Conservation (phyloP, 768 basidiomycete genomes). For the Xerocomellus intermedius region DNA sequence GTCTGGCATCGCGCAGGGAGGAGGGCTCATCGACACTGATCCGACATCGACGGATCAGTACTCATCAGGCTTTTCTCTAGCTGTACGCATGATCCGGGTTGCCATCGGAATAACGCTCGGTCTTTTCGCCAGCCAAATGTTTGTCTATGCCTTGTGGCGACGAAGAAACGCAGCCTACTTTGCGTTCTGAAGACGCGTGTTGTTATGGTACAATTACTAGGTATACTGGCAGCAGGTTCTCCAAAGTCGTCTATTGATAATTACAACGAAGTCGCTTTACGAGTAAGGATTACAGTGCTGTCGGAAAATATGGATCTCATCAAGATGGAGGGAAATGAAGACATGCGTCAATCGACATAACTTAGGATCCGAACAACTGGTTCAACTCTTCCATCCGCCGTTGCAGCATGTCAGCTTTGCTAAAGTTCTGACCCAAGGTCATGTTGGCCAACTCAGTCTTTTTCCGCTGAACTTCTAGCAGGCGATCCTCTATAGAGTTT, state of each 20-base stretch:
- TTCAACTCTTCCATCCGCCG: slow-evolving; percentile 87
- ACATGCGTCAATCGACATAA: slow-evolving; percentile 23
- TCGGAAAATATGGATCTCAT: slow-evolving; percentile 19
- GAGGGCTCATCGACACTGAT: slow-evolving; percentile 54
- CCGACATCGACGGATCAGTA: slow-evolving; percentile 59
- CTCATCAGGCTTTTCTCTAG: slow-evolving; percentile 75
- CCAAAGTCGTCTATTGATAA: slow-evolving; percentile 28
- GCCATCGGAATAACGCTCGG: slow-evolving; percentile 86
- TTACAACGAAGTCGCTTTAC: slow-evolving; percentile 32
- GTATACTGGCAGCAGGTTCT: not conserved
- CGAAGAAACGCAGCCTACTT: slow-evolving; percentile 74
- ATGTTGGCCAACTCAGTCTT: slow-evolving; percentile 94
- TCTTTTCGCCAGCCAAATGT: slow-evolving; percentile 74
- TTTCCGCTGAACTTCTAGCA: slow-evolving; percentile 91
- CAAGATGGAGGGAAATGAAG: slow-evolving; percentile 16
- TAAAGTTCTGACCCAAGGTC: slow-evolving; percentile 84
- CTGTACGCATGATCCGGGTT: slow-evolving; percentile 79
- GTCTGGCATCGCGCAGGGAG: slow-evolving; percentile 77
- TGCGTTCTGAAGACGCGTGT: slow-evolving; percentile 53
- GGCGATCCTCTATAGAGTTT: slow-evolving; percentile 88
- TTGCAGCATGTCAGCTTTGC: slow-evolving; percentile 83
- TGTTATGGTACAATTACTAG: not conserved
- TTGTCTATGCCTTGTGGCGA: slow-evolving; percentile 71
- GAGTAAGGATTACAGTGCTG: slow-evolving; percentile 30
- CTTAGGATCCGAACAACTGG: slow-evolving; percentile 62